Base-by-base conservation (phyloP, 2,329 filamentous ascomycete genomes). In the Sordariomycetes sp. region DNA sequence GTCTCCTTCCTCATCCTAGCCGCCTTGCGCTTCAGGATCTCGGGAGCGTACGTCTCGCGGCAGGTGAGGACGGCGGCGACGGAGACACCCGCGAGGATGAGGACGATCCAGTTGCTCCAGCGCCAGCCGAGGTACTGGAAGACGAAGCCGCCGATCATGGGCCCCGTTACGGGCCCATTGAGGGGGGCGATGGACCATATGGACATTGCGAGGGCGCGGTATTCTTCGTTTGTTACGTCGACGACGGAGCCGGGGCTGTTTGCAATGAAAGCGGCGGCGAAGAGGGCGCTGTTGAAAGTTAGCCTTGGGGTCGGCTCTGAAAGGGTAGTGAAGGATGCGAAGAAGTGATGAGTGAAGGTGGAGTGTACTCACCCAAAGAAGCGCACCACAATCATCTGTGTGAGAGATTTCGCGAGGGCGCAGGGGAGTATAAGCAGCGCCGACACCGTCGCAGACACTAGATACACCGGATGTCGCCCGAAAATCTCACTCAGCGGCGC, bases 121-220 rank as follows among this genome's bases (percentile, higher is more conserved):
- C 90, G 74, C 91, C 91, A 96, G 12, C 89, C 90, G 2, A 94
- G 74, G 61, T 86, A 83, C 68, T 90, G 77, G 62, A 65, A 73
- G 20, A 71, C 65, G 62, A 95, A 95, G 0, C 90, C 90, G 24
- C 90, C 90, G 36, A 96, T 85, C 1, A 64, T 56, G 24, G 62
- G 62, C 1, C 62, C 62, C 1, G 62, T 60, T 10, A 61, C 60
- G 13, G 77, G 87, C 17, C 87, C 90, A 65, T 95, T 95, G 68
- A 95, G 80, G 0, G 91, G 90, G 0, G 89, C 90, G 57, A 96
- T 83, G 60, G 79, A 82, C 84, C 90, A 96, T 36, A 95, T 76
- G 4, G 84, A 89, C 70, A 96, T 89, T 50, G 86, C 86, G n/a
- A 94, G 72, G 2, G 89, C 89, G 17, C 91, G 83, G 64, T 87